These are phyloP conservation scores for Mycena haematopus DNA, from an alignment of 768 basidiomycete species.

Conservation along the genomic window DNA sequence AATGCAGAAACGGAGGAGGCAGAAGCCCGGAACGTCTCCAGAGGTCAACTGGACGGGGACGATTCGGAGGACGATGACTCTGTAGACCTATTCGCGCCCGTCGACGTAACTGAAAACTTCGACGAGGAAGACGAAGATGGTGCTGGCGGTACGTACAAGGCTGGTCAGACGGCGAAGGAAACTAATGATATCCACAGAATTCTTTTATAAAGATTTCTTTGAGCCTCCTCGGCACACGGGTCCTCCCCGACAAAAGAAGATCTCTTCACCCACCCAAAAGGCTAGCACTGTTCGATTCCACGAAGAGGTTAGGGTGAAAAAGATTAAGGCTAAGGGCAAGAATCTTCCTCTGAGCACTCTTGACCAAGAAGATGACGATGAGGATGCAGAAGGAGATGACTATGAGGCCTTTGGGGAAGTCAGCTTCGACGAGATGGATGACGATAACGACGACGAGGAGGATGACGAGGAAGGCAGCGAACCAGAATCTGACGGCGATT, in stretches of 20 bases:
- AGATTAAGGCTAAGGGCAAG: conserved; percentile 76
- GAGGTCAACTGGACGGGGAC: conserved; percentile 62
- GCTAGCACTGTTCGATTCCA: conserved; percentile 74
- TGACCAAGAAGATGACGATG: conserved; percentile 39
- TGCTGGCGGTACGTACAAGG: conserved; percentile 45
- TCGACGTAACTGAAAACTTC: conserved; percentile 51
- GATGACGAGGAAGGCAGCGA: conserved; percentile 32
- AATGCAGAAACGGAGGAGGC: conserved; percentile 84
- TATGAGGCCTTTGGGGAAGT: conserved; percentile 45
- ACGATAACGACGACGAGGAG: conserved; percentile 45
- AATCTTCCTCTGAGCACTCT: conserved; percentile 58
- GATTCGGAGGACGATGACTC: conserved; percentile 60
- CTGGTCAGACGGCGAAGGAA: conserved; percentile 5
- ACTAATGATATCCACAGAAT: conserved; percentile 47
- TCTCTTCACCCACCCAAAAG: conserved; percentile 31
- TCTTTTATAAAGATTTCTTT: conserved; percentile 83
- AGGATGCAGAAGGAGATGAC: conserved; percentile 40
- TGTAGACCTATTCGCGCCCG: conserved; percentile 71
- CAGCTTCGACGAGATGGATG: conserved; percentile 40
- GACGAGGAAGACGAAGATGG: conserved; percentile 55
- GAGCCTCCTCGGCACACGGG: conserved; percentile 54
- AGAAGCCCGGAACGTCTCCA: conserved; percentile 67
- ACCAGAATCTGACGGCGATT: conserved; percentile 32
- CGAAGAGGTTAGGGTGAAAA: conserved; percentile 82
- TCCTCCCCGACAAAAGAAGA: conserved; percentile 33